Conservation (phyloP, 108 stramenopile genomes). For the Fistulifera pelliculosa region DNA sequence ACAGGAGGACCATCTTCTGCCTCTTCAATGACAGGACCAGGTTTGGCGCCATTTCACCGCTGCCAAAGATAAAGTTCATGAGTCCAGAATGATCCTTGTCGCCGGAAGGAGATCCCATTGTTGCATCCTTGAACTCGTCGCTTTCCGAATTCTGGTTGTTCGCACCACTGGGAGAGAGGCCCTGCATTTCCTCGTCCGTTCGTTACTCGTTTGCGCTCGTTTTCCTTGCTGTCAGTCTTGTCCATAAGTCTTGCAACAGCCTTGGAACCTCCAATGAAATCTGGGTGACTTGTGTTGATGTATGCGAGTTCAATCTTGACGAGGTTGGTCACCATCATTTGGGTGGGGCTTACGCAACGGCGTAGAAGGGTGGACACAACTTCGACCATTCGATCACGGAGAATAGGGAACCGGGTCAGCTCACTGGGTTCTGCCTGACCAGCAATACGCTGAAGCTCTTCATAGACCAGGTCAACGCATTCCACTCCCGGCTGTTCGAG, state of each 20-base stretch:
- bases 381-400: conserved; percentile 90
- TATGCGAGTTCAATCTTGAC: conserved; percentile 95
- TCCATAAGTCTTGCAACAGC: conserved; percentile 85
- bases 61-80: conserved; percentile 90
- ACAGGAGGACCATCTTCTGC: conserved; percentile 30
- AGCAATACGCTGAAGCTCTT: conserved; percentile 91
- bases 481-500: conserved; percentile 91
- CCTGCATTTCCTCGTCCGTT: conserved; percentile 5
- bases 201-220: conserved; percentile 8
- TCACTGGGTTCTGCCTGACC: conserved; percentile 82
- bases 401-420: conserved; percentile 80
- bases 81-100: conserved; percentile 41
- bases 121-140: conserved; percentile 22
- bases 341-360: conserved; percentile 72
- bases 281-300: conserved; percentile 98
- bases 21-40: conserved; percentile 16
- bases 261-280: conserved; percentile 92
- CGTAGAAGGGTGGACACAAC: conserved; percentile 65
- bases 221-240: conserved; percentile 59
- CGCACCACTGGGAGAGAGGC: conserved; percentile 39
- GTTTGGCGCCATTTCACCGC: conserved; percentile 15
- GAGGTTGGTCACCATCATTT: conserved; percentile 91
- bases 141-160: conserved; percentile 39
- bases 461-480: conserved; percentile 93
- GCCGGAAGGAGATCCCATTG: background rate